Conservation (phyloP, 2,329 filamentous ascomycete species). For the Phialemoniopsis sp. region DNA sequence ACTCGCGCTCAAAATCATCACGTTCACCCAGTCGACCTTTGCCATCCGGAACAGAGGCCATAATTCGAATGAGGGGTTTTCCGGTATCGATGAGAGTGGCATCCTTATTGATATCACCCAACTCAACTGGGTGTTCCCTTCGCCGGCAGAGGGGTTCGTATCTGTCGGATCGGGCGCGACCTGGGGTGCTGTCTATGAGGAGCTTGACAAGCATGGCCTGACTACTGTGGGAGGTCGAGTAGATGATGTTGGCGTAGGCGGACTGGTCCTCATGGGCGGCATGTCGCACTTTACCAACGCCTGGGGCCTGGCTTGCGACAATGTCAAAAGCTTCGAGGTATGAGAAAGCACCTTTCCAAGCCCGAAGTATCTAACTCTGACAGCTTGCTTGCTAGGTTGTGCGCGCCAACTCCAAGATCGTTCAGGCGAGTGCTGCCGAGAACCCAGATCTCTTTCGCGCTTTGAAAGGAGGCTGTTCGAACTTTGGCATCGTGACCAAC, state of each 20-base stretch:
- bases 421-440: constrained; percentile 24
- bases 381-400: constrained; percentile 40
- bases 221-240: constrained; percentile 27
- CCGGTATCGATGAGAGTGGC: constrained; percentile 28
- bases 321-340: constrained; percentile 26
- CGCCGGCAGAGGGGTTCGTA: constrained; percentile 20
- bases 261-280: constrained; percentile 28
- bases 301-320: constrained; percentile 32
- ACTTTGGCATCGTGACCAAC: constrained; percentile 30
- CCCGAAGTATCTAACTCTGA: too few relatives aligned
- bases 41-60: constrained; percentile 34
- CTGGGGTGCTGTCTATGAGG: constrained; percentile 31
- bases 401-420: constrained; percentile 30
- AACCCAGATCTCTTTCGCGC: constrained; percentile 18
- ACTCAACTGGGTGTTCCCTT: constrained; percentile 21
- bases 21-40: too few relatives aligned
- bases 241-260: constrained; percentile 27
- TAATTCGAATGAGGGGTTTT: constrained; percentile 22
- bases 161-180: constrained; percentile 26
- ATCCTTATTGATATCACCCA: constrained; percentile 29
- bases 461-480: constrained; percentile 37
- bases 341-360: too few relatives aligned
- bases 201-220: constrained; percentile 23
- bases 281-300: constrained; percentile 20
- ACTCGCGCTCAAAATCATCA: too few relatives aligned